phyloP scores from a whole-genome alignment of 31 red algal genomes.

The Porphyra umbilicalis region DNA sequence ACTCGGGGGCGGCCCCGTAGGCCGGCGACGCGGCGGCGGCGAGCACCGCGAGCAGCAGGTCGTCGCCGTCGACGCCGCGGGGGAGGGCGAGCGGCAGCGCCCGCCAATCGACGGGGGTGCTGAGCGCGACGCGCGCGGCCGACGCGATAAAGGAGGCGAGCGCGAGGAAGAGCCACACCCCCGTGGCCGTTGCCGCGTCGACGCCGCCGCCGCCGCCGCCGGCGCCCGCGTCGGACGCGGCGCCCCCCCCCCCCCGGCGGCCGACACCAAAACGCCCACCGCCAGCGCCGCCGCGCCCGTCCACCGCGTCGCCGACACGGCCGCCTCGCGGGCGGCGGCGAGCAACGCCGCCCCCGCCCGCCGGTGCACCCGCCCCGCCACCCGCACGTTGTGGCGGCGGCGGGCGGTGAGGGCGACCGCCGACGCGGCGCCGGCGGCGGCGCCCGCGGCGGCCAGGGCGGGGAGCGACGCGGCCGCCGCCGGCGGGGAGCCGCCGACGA shows the following conservation, averaged over 20 bases:
- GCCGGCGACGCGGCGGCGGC: background rate
- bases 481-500: background rate
- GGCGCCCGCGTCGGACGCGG: background rate
- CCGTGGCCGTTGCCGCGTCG: background rate
- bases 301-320: background rate
- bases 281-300: background rate
- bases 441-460: background rate
- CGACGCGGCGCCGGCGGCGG: background rate
- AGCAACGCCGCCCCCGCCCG: background rate
- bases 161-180: background rate
- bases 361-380: background rate
- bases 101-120: background rate
- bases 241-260: background rate
- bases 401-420: background rate
- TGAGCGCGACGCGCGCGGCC: background rate
- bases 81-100: background rate
- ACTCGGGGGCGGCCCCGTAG: background rate
- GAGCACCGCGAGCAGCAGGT: background rate
- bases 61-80: background rate
- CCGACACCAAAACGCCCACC: background rate
- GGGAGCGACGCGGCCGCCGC: background rate
- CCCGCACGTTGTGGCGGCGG: background rate
- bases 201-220: background rate
- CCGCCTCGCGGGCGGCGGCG: background rate
- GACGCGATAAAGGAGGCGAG: background rate